Evolutionary conservation across 345 rosid species (phyloP).

Genomic region (Triadica sebifera): DNA sequence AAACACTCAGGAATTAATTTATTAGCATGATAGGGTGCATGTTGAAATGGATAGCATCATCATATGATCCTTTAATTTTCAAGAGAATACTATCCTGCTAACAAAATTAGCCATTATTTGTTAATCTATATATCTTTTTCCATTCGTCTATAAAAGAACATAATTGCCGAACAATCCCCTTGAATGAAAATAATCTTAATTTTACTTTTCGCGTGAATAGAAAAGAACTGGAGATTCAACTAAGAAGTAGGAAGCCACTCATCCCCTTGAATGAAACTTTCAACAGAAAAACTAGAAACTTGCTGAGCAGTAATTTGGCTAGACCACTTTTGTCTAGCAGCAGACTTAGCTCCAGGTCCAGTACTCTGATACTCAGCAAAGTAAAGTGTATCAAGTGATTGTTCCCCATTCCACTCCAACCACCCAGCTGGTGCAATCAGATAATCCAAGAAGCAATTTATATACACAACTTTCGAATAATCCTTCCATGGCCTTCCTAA

Average conservation of each 20-base stretch:
- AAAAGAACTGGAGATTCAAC: too few species aligned
- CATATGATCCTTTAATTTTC: too few species aligned
- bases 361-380: slow-evolving; percentile 71
- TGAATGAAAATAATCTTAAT: too few species aligned
- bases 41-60: too few species aligned
- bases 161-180: too few species aligned
- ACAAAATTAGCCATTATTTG: too few species aligned
- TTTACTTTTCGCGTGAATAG: too few species aligned
- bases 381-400: slow-evolving; percentile 66
- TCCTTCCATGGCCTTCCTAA: slow-evolving; percentile 98
- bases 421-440: slow-evolving; percentile 69
- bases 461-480: slow-evolving; percentile 66
- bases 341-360: slow-evolving; percentile 53
- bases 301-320: slow-evolving; percentile 53
- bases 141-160: too few species aligned
- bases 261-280: slow-evolving; percentile 81
- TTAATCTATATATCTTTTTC: too few species aligned
- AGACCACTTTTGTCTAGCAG: slow-evolving; percentile 71
- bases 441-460: slow-evolving; percentile 48
- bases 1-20: too few species aligned
- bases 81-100: too few species aligned
- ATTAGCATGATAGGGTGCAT: too few species aligned
- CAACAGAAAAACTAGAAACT: slow-evolving; percentile 43
- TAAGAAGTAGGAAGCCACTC: slow-evolving; percentile 46
- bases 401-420: slow-evolving; percentile 69